Base-by-base conservation (phyloP, 1,139 yeast species). In the Pichia cactophila region DNA sequence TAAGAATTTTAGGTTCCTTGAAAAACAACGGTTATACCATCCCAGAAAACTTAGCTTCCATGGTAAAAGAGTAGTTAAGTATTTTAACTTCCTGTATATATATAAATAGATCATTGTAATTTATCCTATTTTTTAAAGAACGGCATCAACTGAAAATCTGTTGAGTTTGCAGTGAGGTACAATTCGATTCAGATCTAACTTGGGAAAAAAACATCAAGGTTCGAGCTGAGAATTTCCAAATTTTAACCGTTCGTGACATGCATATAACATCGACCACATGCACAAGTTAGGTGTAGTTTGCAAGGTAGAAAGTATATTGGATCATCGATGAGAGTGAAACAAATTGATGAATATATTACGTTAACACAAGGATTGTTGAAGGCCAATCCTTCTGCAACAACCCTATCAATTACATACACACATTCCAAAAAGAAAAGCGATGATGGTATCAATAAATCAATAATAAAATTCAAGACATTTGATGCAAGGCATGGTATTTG, bases 401-500 rank as follows among this genome's bases (percentile, higher is more conserved):
- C 71, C 5, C 64, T 77, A 17, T 68, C 78, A n/a, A 71, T 78
- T 42, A 71, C 79, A 2, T 78, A 75, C 40, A 56, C 63, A 3
- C 62, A 57, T 42, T 43, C 58, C 12, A 62, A 61, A n/a, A 40
- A 28, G 42, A 58, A 46, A 17, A 44, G 50, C 16, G 46, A 48
- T 26, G 47, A 39, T 31, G 8, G 23, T 35, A 35, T 35, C 20
- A 17, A 39, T 4, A 51, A 58, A 64, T 60, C 50, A 51, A 46
- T 61, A 20, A 80, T 84, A 20, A 71, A 74, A 44, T 79, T 87
- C 65, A 88, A 86, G 63, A 76, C 88, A 0, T 85, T 68, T 58
- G 92, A 89, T 61, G 81, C 95, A 1, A 73, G 69, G 17, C 73
- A 82, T 14, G 95, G 95, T 3, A 74, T 81, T 43, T 75, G 86